A percentile compares a stretch with the other conserved stretches of the same genome.
Evolutionary conservation across 2,329 filamentous ascomycete species (phyloP).

Genomic region (Pseudogymnoascus sp.): DNA sequence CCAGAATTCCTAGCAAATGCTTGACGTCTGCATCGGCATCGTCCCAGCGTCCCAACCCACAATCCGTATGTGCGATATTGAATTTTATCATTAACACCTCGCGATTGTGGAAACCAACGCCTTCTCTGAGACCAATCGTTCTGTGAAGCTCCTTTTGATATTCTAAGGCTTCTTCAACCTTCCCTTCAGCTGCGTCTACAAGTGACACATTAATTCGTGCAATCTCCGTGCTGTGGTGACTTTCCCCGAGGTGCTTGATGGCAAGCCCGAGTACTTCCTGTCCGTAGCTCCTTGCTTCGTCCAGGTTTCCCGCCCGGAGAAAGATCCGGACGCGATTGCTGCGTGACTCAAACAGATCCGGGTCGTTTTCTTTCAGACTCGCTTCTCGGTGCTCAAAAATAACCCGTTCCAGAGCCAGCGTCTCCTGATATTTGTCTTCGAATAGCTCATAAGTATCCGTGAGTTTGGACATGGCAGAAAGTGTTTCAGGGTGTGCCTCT

Average conservation of each 20-base stretch:
- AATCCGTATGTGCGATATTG: neutral
- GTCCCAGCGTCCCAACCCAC: neutral
- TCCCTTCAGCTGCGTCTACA: neutral
- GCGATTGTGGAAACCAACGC: neutral
- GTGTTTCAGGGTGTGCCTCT: neutral
- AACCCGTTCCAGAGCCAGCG: neutral
- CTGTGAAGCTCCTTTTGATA: neutral
- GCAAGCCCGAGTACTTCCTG: neutral
- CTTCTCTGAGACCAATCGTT: neutral
- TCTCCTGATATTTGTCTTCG: neutral
- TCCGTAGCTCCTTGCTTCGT: neutral
- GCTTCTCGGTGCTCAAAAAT: neutral
- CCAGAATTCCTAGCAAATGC: neutral
- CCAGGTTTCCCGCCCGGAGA: neutral
- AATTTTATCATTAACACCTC: neutral
- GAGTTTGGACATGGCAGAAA: neutral
- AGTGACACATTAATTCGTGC: neutral
- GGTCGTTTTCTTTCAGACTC: neutral
- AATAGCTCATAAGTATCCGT: neutral
- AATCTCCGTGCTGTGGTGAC: neutral
- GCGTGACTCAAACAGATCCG: neutral
- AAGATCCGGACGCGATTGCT: neutral
- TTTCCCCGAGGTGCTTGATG: neutral
- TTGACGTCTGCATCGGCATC: neutral
- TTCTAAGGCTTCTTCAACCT: neutral